phyloP scores from a whole-genome alignment of 2,329 filamentous ascomycete genomes.

The Arthrocladium fulminans region DNA sequence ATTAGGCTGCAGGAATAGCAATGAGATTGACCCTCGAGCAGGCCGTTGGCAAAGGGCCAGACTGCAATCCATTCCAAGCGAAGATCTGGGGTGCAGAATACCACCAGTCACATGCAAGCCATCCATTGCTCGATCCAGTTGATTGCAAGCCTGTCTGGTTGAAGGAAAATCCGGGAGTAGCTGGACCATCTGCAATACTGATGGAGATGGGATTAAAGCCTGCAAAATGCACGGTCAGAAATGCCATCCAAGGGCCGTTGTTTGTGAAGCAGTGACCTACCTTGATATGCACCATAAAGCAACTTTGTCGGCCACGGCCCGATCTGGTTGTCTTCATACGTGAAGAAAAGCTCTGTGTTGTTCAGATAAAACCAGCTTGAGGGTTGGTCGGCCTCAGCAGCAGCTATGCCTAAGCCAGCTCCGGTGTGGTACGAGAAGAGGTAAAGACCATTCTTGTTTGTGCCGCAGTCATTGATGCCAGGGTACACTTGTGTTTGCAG shows the following conservation, averaged over 20 bases:
- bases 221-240: conserved; percentile 11
- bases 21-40: conserved; percentile 21
- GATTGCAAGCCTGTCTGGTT: conserved; percentile 21
- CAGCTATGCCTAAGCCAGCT: conserved; percentile 20
- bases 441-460: conserved; percentile 20
- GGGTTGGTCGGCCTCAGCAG: conserved; percentile 14
- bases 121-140: conserved; percentile 7
- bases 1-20: conserved; percentile 12
- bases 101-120: conserved; percentile 22
- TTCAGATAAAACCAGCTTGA: conserved; percentile 20
- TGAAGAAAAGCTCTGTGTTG: conserved; percentile 17
- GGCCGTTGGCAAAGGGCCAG: conserved; percentile 14
- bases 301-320: conserved; percentile 20
- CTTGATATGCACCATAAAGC: conserved; percentile 16
- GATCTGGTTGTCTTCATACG: conserved; percentile 16
- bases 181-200: conserved; percentile 14
- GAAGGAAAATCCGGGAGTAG: conserved; percentile 17
- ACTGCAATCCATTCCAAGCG: conserved; percentile 13
- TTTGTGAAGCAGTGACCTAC: conserved; percentile 13
- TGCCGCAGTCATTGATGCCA: conserved; percentile 14
- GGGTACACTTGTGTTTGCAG: conserved; percentile 18
- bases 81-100: conserved; percentile 19
- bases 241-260: neutral
- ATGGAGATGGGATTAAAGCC: conserved; percentile 18
- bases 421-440: conserved; percentile 23